Base-by-base conservation (phyloP, 2,329 filamentous ascomycete genomes). In the Bipolaris zeicola region DNA sequence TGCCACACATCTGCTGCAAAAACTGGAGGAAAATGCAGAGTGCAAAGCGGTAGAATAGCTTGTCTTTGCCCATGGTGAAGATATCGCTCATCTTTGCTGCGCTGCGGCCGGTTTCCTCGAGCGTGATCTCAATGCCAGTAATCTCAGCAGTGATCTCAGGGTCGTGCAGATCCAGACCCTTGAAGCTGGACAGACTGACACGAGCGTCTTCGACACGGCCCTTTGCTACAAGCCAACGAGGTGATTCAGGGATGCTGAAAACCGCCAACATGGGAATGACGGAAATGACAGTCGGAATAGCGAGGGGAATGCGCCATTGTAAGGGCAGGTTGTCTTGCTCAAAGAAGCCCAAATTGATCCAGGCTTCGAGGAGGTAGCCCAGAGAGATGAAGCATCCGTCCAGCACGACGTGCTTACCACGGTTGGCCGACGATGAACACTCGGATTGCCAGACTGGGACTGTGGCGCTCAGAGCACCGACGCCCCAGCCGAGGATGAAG, bases 241-340 rank as follows among this genome's bases (percentile, higher is more conserved):
- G 89, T 0, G 86, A 88, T 61, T 92, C 89, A 0, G 88, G 89
- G 68, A 91, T 87, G 72, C 87, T 84, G 84, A 86, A 89, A 24
- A 89, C 82, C 2, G 80, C 70, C 0, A 64, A 67, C 48, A 89
- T 78, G 0, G 89, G 79, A 0, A 85, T 47, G 4, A 89, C 60
- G 0, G 74, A 76, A 51, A 77, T 69, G 0, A 90, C 79, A 2
- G 86, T 86, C 1, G 89, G 74, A 38, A 90, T 89, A 0, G 85
- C 87, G 52, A 90, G 83, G 0, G 87, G 88, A 62, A 91, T 89
- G 5, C 87, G 78, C 87, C 87, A 89, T 38, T 83, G 82, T 59
- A 90, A 82, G 1, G 83, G 75, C 0, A 84, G 84, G 7, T 77
- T 78, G 26, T 85, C 82, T 34, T 81, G 79, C 61, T 88, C 82